A percentile compares a stretch with the other conserved stretches of the same genome.
phyloP scores from a whole-genome alignment of 2,329 filamentous ascomycete genomes.

The Calonectria pseudoreteaudii region DNA sequence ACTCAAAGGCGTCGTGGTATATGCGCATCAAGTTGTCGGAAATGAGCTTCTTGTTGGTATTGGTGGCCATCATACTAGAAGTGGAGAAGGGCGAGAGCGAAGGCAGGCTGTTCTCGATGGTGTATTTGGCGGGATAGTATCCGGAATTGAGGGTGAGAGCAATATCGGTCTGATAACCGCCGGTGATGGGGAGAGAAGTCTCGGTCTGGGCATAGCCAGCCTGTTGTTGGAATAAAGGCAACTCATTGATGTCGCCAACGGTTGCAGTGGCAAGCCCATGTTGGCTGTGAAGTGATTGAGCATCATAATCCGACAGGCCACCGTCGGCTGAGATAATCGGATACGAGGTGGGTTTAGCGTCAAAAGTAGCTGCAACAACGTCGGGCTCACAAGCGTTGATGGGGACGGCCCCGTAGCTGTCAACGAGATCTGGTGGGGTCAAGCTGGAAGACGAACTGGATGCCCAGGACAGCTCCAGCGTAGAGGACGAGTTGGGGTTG shows the following conservation, averaged over 20 bases:
- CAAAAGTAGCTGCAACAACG: background rate
- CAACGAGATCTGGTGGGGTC: background rate
- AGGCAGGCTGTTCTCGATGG: slow-evolving; percentile 25
- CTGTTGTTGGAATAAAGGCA: background rate
- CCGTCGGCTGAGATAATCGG: background rate
- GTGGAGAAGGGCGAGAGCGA: slow-evolving; percentile 41
- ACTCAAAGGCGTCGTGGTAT: slow-evolving; percentile 66
- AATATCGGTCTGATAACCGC: slow-evolving; percentile 38
- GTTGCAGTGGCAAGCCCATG: background rate
- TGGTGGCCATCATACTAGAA: slow-evolving; percentile 38
- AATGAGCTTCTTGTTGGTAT: slow-evolving; percentile 41
- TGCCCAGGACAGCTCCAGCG: background rate
- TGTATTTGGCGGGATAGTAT: slow-evolving; percentile 2
- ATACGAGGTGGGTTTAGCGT: background rate
- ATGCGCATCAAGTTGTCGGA: slow-evolving; percentile 48
- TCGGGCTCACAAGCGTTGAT: background rate
- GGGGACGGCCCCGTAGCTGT: background rate
- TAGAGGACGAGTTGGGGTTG: background rate
- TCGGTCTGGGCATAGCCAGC: background rate
- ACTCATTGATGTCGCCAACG: background rate
- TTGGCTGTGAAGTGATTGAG: background rate
- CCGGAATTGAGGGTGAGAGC: slow-evolving; percentile 32
- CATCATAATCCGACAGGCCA: background rate
- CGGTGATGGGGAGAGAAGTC: slow-evolving; percentile 11
- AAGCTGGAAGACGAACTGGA: background rate